A percentile compares a stretch with the other conserved stretches of the same genome.
Conservation (phyloP, 169 alveolate genomes). For the Plasmodium fragile region DNA sequence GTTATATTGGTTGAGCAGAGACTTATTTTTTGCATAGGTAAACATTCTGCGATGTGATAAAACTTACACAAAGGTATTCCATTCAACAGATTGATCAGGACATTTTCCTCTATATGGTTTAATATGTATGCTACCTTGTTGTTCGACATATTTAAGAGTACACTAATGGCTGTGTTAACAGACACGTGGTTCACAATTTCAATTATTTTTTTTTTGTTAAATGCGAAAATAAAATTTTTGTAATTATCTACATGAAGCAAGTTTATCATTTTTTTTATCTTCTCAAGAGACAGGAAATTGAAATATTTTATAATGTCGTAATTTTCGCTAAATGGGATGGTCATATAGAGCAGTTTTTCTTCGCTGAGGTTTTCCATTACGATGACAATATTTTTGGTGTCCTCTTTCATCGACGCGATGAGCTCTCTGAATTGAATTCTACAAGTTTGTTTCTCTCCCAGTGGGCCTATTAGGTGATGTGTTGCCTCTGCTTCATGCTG, state of each 20-base stretch:
- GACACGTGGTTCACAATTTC: slow-evolving; percentile 38
- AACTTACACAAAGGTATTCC: slow-evolving; percentile 51
- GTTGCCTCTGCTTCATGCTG: background rate
- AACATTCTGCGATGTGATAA: slow-evolving; percentile 47
- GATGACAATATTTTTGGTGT: background rate
- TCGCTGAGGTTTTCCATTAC: slow-evolving; percentile 39
- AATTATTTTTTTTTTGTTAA: slow-evolving; percentile 30
- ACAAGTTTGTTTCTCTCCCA: background rate
- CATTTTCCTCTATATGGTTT: slow-evolving; percentile 7
- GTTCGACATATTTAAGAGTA: slow-evolving; percentile 33
- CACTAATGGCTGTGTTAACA: slow-evolving; percentile 19
- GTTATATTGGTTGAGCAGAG: slow-evolving; percentile 15
- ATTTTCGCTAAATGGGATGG: slow-evolving; percentile 40
- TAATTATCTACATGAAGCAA: slow-evolving; percentile 37
- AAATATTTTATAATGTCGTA: slow-evolving; percentile 22
- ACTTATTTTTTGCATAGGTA: slow-evolving; percentile 39
- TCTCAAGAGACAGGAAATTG: slow-evolving; percentile 35
- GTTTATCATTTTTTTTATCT: slow-evolving; percentile 28
- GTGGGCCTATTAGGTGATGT: background rate
- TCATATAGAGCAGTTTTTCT: slow-evolving; percentile 18
- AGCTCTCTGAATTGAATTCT: slow-evolving; percentile 6
- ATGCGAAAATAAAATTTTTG: slow-evolving; percentile 27
- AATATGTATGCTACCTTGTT: slow-evolving; percentile 45
- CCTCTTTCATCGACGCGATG: slow-evolving; percentile 2
- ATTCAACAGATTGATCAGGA: slow-evolving; percentile 33